These are phyloP conservation scores for Byssochlamys sp. DNA, from an alignment of 2,329 filamentous ascomycete species.

Conservation along the genomic window DNA sequence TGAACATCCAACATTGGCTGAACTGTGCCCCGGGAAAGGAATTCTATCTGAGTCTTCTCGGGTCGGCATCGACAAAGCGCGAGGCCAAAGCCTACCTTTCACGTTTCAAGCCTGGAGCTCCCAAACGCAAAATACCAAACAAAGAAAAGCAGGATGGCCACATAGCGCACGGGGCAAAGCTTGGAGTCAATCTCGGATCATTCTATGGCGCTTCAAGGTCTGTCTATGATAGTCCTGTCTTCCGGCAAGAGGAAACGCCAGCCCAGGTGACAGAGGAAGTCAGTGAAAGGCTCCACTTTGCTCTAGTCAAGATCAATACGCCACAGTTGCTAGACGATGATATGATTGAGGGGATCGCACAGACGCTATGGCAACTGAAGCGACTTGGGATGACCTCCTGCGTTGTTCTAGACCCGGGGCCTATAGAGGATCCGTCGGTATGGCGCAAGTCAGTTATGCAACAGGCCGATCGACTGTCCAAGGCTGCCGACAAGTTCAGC, in stretches of 20 bases:
- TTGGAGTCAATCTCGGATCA: constrained; percentile 51
- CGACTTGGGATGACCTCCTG: constrained; percentile 72
- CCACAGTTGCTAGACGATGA: constrained; percentile 61
- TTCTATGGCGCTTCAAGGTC: constrained; percentile 51
- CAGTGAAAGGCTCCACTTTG: constrained; percentile 58
- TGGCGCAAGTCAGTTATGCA: constrained; percentile 43
- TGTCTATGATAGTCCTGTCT: constrained; percentile 51
- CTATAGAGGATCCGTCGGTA: constrained; percentile 28
- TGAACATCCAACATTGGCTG: background rate
- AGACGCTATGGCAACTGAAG: constrained; percentile 73
- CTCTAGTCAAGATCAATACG: constrained; percentile 72
- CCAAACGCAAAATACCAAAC: constrained; percentile 23
- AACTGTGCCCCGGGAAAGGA: constrained; percentile 45
- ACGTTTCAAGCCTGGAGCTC: constrained; percentile 55
- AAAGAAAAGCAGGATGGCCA: constrained; percentile 16
- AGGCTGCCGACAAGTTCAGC: constrained; percentile 61
- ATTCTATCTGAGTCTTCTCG: constrained; percentile 75
- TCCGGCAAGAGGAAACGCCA: constrained; percentile 44
- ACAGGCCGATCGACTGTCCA: constrained; percentile 65
- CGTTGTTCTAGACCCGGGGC: constrained; percentile 65
- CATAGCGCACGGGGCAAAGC: constrained; percentile 26
- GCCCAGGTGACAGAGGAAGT: constrained; percentile 25
- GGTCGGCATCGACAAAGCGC: constrained; percentile 80
- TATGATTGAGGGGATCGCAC: constrained; percentile 64
- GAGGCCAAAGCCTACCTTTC: constrained; percentile 87